Conservation (phyloP, 1,284 basidiomycete species). For the Hortiboletus rubellus region DNA sequence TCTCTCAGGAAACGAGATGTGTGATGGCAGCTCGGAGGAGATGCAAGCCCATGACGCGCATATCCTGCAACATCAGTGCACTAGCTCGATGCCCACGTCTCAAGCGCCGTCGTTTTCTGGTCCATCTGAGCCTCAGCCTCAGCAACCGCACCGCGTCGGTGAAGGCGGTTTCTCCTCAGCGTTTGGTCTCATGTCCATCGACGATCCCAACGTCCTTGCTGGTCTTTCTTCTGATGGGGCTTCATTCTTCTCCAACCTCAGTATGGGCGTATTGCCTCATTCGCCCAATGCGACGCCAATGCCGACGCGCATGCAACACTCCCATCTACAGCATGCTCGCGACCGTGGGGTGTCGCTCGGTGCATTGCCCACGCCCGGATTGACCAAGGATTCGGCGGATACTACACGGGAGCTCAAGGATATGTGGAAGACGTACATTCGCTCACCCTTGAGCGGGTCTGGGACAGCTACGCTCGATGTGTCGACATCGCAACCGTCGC, state of each 20-base stretch:
- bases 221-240: slow-evolving; percentile 54
- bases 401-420: slow-evolving; percentile 59
- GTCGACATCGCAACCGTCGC: slow-evolving; percentile 4
- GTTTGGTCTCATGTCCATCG: slow-evolving; percentile 70
- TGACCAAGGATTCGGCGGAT: slow-evolving; percentile 45
- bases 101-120: slow-evolving; percentile 16
- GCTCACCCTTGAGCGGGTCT: slow-evolving; percentile 57
- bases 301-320: slow-evolving; percentile 35
- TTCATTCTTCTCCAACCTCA: slow-evolving; percentile 57
- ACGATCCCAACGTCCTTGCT: slow-evolving; percentile 64
- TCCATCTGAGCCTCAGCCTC: slow-evolving; percentile 2
- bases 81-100: slow-evolving; percentile 19
- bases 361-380: slow-evolving; percentile 25
- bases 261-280: slow-evolving; percentile 28
- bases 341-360: slow-evolving; percentile 29
- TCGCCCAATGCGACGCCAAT: slow-evolving; percentile 51
- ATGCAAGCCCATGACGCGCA: slow-evolving; percentile 18
- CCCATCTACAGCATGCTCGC: slow-evolving; percentile 17
- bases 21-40: slow-evolving; percentile 22
- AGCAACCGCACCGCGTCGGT: slow-evolving; percentile 17
- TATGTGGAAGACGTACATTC: slow-evolving; percentile 74
- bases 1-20: slow-evolving; percentile 28
- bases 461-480: slow-evolving; percentile 17
- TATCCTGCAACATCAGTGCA: slow-evolving; percentile 23
- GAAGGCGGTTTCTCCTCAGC: slow-evolving; percentile 60